Conservation (phyloP, 352 stramenopile species). For the Saprolegnia diclina region DNA sequence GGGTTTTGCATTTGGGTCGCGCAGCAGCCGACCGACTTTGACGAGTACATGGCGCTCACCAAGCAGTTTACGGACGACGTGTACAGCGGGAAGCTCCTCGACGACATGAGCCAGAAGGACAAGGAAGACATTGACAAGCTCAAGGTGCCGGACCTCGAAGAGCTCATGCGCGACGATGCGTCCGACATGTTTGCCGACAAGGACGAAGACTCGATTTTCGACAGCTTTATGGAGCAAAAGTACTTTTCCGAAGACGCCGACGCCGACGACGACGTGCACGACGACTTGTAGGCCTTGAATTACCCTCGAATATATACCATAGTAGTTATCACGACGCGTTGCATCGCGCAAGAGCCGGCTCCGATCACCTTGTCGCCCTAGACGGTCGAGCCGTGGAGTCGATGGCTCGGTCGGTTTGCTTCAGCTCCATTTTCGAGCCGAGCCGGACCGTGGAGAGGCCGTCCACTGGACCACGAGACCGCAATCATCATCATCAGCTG, state of each 20-base stretch:
- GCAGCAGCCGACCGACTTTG: constrained; percentile 99
- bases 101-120: constrained; percentile 96
- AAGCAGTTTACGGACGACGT: constrained; percentile 99
- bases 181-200: constrained; percentile 31
- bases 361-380: no score
- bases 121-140: constrained; percentile 97
- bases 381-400: no score
- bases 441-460: no score
- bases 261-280: constrained; percentile 29
- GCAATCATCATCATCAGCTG: no score
- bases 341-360: no score
- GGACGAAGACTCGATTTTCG: constrained; percentile 29
- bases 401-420: no score
- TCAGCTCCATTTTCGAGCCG: no score
- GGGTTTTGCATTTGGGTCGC: constrained; percentile 97
- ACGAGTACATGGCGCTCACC: constrained; percentile 97
- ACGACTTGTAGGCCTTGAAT: constrained; percentile 21
- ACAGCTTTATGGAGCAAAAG: constrained; percentile 21
- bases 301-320: not conserved
- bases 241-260: constrained; percentile 32
- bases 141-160: constrained; percentile 84
- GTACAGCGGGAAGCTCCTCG: constrained; percentile 97
- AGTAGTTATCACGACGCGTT: constrained; percentile 12
- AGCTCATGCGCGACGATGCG: constrained; percentile 75
- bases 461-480: no score